Base-by-base conservation (phyloP, 768 basidiomycete species). In the Leucosporidium yakuticum region DNA sequence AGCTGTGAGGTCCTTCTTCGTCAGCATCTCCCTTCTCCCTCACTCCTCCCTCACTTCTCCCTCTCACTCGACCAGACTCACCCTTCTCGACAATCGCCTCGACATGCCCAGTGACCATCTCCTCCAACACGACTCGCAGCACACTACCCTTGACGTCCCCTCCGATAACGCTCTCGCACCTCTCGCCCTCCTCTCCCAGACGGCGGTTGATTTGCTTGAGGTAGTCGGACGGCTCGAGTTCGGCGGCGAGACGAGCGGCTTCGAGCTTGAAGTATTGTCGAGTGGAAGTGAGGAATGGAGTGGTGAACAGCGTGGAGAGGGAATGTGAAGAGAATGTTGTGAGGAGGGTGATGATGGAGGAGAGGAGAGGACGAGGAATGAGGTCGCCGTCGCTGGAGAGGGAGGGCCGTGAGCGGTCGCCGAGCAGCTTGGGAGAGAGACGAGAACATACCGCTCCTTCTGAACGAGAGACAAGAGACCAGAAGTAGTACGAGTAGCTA, bases 331-430 rank as follows among this genome's bases (percentile, higher is more conserved):
- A 75, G 60, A 74, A 62, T 21, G 73, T 60, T n/a, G 53, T 60
- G 47, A 75, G 67, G 32, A 74, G 61, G 29, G 29, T 20, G 53
- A 76, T 62, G 65, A 75, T 36, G 3, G 71, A 89, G 75, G 90
- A 89, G 61, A 97, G 86, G 4, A 90, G 87, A 2, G 91, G 91
- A n/a, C 89, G 88, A 75, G 90, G 90, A 75, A 98, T 90, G 44
- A 84, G 84, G 74, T 88, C 88, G 32, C 93, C 93, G 73, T 93
- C 88, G 21, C 95, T 88, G 76, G 14, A 94, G 91, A 58, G 89
- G 68, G 54, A 31, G 29, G 60, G 25, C 44, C 31, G 12, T 59
- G 57, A 59, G 39, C 39, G 14, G 14, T 8, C 39, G 39, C 39
- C 39, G 39, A 15, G 34, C 17, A 39, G 57, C 36, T 59, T 36